Base-by-base conservation (phyloP, 169 alveolate species). In the Babesia microti region DNA sequence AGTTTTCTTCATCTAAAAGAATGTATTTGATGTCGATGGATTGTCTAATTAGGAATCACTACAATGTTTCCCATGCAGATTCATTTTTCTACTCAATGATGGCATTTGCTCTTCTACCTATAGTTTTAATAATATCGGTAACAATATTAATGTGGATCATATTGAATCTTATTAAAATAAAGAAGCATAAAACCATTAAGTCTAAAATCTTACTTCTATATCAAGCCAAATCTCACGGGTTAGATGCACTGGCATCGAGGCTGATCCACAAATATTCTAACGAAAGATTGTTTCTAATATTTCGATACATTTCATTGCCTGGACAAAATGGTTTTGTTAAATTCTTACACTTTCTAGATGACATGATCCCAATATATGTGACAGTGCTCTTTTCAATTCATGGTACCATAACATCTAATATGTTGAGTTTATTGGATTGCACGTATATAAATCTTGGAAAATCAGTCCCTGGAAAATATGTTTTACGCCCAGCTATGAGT, bases 361-460 rank as follows among this genome's bases (percentile, higher is more conserved):
- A 81, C 47, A 81, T 81, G 89, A 81, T 81, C 47, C 89, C 89
- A 24, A 72, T 81, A 27, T 81, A 78, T 54, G 88, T 78, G 32
- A 81, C 89, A 0, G 83, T 78, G 51, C 63, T 81, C 21, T 81
- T 81, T 71, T 69, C 76, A 41, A 60, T 78, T 6, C 80, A 81
- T 58, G 78, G 84, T 6, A 60, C 73, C 39, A 81, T 82, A 5
- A 72, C 89, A 18, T 30, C 78, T 15, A 34, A 61, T 22, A 78
- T 81, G 89, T 45, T 81, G 41, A 74, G 83, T 49, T 65, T 81
- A 11, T 66, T 81, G 42, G 89, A 81, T 41, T 81, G 89, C 49
- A 54, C 79, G 7, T 50, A 59, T 46, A 75, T 81, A 19, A 56
- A 61, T 40, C 26, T 19, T 37, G 74, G 46, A 24, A 58, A 54